A percentile compares a stretch with the other conserved stretches of the same genome.
phyloP scores from a whole-genome alignment of 2,329 filamentous ascomycete species.

The Paecilomyces fulvus region DNA sequence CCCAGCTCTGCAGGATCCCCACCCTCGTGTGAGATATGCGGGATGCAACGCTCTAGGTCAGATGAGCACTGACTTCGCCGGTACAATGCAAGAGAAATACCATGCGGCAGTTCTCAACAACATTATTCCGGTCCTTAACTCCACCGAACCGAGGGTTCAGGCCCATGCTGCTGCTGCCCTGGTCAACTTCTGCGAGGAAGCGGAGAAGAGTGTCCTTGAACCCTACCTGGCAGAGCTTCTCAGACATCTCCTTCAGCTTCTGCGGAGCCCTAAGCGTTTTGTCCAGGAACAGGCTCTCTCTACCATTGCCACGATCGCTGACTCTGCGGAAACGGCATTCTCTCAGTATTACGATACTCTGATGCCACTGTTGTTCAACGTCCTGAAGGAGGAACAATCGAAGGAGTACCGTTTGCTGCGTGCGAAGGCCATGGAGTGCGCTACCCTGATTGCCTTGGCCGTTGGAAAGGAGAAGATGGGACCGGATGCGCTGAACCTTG shows the following conservation, averaged over 20 bases:
- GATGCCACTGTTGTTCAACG: constrained; percentile 89
- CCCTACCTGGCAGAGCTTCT: constrained; percentile 87
- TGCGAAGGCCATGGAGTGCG: constrained; percentile 98
- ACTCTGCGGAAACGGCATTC: constrained; percentile 92
- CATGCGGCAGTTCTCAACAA: constrained; percentile 79
- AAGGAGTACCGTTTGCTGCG: constrained; percentile 87
- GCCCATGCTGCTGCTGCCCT: constrained; percentile 95
- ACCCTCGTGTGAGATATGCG: constrained; percentile 92
- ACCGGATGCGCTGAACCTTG: constrained; percentile 74
- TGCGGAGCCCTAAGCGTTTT: constrained; percentile 88
- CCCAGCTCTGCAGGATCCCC: constrained; percentile 77
- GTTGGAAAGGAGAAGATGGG: constrained; percentile 91
- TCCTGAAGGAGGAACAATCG: constrained; percentile 79
- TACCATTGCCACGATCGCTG: constrained; percentile 97
- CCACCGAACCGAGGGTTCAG: constrained; percentile 85
- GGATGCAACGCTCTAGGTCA: constrained; percentile 98
- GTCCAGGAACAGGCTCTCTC: constrained; percentile 97
- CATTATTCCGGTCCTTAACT: constrained; percentile 86
- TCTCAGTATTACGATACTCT: constrained; percentile 90
- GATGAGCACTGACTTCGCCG: constrained; percentile 99
- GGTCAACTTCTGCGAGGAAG: constrained; percentile 98
- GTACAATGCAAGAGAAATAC: constrained; percentile 95
- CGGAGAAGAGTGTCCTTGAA: constrained; percentile 82
- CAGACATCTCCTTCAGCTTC: constrained; percentile 72
- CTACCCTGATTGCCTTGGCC: constrained; percentile 87